These are phyloP conservation scores for Ballota nigra DNA, from an alignment of 257 asterid genomes.

Conservation along the genomic window DNA sequence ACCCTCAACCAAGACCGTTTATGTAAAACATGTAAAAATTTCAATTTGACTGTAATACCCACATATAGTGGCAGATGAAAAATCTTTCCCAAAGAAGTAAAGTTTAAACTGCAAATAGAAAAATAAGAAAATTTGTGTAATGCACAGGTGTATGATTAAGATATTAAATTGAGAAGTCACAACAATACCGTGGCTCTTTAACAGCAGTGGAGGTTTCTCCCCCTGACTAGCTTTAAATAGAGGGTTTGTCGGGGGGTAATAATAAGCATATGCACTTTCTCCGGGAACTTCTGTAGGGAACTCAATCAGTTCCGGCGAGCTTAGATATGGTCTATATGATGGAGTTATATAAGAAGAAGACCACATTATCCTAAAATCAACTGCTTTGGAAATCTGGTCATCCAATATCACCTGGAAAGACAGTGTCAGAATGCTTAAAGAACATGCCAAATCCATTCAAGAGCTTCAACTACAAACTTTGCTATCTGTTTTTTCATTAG, in stretches of 20 bases:
- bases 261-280: constrained; percentile 85
- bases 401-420: constrained; percentile 68
- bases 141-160: not conserved
- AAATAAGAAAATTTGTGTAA: constrained; percentile 1
- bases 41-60: not conserved
- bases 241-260: constrained; percentile 90
- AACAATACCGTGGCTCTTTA: constrained; percentile 83
- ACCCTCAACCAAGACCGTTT: constrained; percentile 1
- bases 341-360: constrained; percentile 61
- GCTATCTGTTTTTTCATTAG: not conserved
- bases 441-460: not conserved
- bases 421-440: constrained; percentile 14
- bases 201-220: constrained; percentile 87
- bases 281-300: constrained; percentile 91
- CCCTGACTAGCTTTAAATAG: constrained; percentile 56
- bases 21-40: not conserved
- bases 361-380: constrained; percentile 66
- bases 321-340: constrained; percentile 44
- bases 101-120: not conserved
- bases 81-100: not conserved
- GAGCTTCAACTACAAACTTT: constrained; percentile 16
- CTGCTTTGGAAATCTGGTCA: constrained; percentile 63
- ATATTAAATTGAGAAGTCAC: not conserved
- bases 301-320: constrained; percentile 78
- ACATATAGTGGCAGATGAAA: not conserved